phyloP scores from a whole-genome alignment of 164 flowering plant genomes.

The Vitis labrusca region DNA sequence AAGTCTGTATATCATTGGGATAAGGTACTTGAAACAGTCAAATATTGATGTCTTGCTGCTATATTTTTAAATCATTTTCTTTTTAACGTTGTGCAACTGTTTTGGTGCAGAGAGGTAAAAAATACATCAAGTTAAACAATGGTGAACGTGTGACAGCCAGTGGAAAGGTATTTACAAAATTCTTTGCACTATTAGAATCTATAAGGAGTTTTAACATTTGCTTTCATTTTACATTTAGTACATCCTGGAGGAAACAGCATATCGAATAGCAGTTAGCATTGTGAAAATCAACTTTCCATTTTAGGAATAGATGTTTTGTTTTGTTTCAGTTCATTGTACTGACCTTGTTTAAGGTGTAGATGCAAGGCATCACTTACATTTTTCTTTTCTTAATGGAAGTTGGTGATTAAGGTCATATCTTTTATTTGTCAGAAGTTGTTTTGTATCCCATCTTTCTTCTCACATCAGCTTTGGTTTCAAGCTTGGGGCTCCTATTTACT shows the following conservation, averaged over 20 bases:
- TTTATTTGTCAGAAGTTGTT: no score
- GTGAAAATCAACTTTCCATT: no score
- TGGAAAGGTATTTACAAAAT: conserved; percentile 67
- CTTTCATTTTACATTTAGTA: neutral
- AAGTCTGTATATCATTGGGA: conserved; percentile 90
- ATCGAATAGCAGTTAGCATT: neutral
- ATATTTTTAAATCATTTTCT: neutral
- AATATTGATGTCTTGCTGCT: neutral
- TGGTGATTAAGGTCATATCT: no score
- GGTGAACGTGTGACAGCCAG: conserved; percentile 91
- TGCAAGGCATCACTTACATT: no score
- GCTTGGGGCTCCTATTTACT: no score
- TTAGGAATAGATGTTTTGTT: no score
- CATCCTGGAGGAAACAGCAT: neutral
- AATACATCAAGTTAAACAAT: conserved; percentile 82
- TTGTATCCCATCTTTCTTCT: no score
- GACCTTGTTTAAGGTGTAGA: no score
- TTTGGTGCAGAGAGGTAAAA: conserved; percentile 75
- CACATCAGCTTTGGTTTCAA: no score
- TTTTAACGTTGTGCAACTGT: conserved; percentile 6
- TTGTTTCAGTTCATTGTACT: no score
- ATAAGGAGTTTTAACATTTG: neutral
- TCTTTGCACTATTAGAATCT: neutral
- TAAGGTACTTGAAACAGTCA: conserved; percentile 48
- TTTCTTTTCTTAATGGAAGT: no score